Percentiles rank a stretch among this genome's conserved stretches.
Evolutionary conservation across 306 rosid genomes (phyloP).

Genomic region (Cyamopsis tetragonoloba): DNA sequence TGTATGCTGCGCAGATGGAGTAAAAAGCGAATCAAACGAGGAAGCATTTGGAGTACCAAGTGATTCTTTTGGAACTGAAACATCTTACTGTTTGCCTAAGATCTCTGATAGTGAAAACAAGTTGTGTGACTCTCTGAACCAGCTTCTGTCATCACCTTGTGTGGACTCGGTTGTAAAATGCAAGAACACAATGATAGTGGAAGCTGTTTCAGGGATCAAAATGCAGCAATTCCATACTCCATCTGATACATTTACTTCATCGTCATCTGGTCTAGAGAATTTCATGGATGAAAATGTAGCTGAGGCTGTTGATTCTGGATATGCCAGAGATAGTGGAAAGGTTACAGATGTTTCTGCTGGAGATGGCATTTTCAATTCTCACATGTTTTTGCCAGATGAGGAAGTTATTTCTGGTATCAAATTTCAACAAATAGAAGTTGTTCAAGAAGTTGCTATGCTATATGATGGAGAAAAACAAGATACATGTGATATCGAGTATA

Average conservation of each 20-base stretch:
- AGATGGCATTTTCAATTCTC: not conserved
- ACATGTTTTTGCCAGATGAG: not conserved
- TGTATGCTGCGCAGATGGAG: constrained; percentile 19
- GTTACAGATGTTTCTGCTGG: constrained; percentile 2
- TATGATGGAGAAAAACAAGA: constrained; percentile 15
- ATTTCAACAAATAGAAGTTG: constrained; percentile 14
- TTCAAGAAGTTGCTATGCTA: constrained; percentile 3
- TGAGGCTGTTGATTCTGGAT: constrained; percentile 6
- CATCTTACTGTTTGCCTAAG: not conserved
- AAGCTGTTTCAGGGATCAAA: constrained; percentile 7
- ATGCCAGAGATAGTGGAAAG: not conserved
- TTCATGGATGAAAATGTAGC: constrained; percentile 8
- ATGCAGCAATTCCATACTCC: constrained; percentile 6
- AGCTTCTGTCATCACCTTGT: constrained; percentile 8
- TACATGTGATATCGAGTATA: not conserved
- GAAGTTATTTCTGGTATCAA: constrained; percentile 8
- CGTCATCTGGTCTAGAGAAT: not conserved
- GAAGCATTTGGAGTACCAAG: constrained; percentile 5
- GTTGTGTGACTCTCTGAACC: not conserved
- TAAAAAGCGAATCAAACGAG: constrained; percentile 16
- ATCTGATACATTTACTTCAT: not conserved
- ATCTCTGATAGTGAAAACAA: not conserved
- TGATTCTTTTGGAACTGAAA: constrained; percentile 22
- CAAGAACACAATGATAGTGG: not conserved
- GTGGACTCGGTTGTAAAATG: constrained; percentile 13